These are phyloP conservation scores for Copromyces sp. DNA, from an alignment of 495 filamentous ascomycete species.

Conservation along the genomic window DNA sequence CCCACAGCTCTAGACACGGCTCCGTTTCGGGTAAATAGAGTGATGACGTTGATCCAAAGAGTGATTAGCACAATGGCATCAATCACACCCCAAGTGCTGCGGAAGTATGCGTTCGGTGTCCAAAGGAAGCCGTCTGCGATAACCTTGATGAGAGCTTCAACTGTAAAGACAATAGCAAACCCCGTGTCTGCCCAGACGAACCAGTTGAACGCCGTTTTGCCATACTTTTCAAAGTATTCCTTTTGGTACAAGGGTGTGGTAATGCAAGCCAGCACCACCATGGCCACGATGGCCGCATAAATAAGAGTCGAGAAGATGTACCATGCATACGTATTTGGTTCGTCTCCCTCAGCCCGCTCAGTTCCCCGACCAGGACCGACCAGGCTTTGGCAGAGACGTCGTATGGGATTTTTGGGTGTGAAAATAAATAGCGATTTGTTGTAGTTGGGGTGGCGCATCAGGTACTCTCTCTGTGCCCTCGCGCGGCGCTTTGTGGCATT, in stretches of 20 bases:
- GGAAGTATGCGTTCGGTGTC: conserved; percentile 95
- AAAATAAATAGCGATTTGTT: conserved; percentile 92
- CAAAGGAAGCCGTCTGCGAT: conserved; percentile 94
- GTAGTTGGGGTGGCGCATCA: conserved; percentile 78
- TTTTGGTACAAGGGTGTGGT: conserved; percentile 92
- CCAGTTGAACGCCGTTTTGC: conserved; percentile 52
- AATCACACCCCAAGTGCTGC: conserved; percentile 94
- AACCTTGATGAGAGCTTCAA: conserved; percentile 87
- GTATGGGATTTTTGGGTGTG: conserved; percentile 59
- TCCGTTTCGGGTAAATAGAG: conserved; percentile 66
- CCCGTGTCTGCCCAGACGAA: conserved; percentile 86
- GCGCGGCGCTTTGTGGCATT: conserved; percentile 72
- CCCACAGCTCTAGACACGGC: conserved; percentile 81
- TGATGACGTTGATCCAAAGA: conserved; percentile 89
- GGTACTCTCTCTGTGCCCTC: conserved; percentile 79
- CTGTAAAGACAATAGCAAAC: conserved; percentile 78
- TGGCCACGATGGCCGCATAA: conserved; percentile 87
- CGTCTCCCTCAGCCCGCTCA: conserved; percentile 75
- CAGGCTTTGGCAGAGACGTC: conserved; percentile 75
- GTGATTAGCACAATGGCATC: conserved; percentile 89
- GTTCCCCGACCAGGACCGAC: conserved; percentile 85
- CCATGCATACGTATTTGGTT: conserved; percentile 81
- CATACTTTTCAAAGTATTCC: conserved; percentile 56
- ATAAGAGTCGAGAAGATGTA: conserved; percentile 89
- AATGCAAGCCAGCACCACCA: conserved; percentile 91